Percentiles rank a stretch among this genome's conserved stretches.
Conservation (phyloP, 768 basidiomycete species). For the Inosperma sp. region DNA sequence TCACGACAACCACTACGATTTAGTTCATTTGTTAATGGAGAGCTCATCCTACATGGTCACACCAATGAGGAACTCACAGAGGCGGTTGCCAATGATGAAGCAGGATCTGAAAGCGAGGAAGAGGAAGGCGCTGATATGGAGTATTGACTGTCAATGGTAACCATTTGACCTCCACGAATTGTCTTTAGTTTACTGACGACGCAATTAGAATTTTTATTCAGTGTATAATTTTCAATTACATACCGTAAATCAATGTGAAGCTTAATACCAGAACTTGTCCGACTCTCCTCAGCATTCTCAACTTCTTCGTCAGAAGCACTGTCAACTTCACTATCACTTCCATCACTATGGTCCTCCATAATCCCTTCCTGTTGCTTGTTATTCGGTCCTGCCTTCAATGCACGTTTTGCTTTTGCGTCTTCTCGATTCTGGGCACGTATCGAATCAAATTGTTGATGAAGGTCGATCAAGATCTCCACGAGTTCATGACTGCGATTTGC, state of each 20-base stretch:
- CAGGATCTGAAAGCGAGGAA: neutral
- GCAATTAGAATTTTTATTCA: no score
- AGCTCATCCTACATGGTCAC: neutral
- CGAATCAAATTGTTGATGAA: constrained; percentile 4
- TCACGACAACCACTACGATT: neutral
- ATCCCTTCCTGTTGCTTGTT: no score
- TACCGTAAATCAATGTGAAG: constrained; percentile 1
- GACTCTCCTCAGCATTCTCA: neutral
- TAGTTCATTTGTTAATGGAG: neutral
- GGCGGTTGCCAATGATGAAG: neutral
- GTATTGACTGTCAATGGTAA: neutral
- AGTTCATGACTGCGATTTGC: constrained; percentile 1
- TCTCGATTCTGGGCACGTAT: constrained; percentile 8
- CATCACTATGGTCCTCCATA: no score
- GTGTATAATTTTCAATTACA: no score
- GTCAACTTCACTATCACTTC: neutral
- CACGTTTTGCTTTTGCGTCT: constrained; percentile 4
- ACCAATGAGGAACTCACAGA: neutral
- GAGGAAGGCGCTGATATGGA: neutral
- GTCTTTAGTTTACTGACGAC: no score
- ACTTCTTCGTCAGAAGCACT: neutral
- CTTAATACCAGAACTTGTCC: neutral
- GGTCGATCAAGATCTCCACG: constrained; percentile 1
- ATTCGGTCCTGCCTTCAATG: neutral
- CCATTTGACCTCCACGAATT: no score